Conservation (phyloP, 345 rosid genomes). For the Melaleuca alternifolia region DNA sequence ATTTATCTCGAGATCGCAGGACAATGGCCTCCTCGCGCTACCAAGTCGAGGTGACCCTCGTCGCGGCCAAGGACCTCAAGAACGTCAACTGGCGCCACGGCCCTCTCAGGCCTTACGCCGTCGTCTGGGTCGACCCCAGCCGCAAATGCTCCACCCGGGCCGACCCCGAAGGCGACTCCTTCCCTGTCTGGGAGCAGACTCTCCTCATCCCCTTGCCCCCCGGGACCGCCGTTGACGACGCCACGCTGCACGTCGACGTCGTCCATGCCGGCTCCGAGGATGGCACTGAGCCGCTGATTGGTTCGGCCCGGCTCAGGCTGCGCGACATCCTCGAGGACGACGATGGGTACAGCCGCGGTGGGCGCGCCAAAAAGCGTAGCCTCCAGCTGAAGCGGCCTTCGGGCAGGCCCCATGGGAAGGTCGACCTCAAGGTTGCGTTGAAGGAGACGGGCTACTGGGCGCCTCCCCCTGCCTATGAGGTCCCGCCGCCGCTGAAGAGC, state of each 20-base stretch:
- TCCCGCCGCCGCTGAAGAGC: not conserved
- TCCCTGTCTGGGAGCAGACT: slow-evolving; percentile 52
- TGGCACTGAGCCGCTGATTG: slow-evolving; percentile 66
- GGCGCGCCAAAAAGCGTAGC: slow-evolving; percentile 8
- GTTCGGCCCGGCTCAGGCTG: slow-evolving; percentile 57
- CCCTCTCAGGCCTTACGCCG: slow-evolving; percentile 49
- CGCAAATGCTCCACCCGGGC: slow-evolving; percentile 47
- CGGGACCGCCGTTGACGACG: slow-evolving; percentile 25
- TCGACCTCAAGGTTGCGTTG: slow-evolving; percentile 45
- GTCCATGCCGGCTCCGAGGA: slow-evolving; percentile 61
- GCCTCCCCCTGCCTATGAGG: slow-evolving; percentile 14
- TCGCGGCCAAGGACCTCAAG: slow-evolving; percentile 62
- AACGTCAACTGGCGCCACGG: slow-evolving; percentile 93
- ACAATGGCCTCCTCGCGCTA: slow-evolving; percentile 6
- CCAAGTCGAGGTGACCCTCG: slow-evolving; percentile 45
- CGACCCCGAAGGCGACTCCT: slow-evolving; percentile 60
- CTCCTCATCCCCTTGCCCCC: slow-evolving; percentile 33
- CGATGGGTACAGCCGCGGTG: slow-evolving; percentile 41
- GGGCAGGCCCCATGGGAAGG: slow-evolving; percentile 80
- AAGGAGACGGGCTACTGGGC: slow-evolving; percentile 18
- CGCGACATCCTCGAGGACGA: slow-evolving; percentile 43
- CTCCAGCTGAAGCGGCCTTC: slow-evolving; percentile 80
- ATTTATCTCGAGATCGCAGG: not conserved
- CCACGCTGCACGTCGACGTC: slow-evolving; percentile 44
- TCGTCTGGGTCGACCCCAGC: slow-evolving; percentile 58